A percentile compares a stretch with the other conserved stretches of the same genome.
These are phyloP conservation scores for Phytophthora aleatoria DNA, from an alignment of 352 stramenopile species.

Conservation along the genomic window DNA sequence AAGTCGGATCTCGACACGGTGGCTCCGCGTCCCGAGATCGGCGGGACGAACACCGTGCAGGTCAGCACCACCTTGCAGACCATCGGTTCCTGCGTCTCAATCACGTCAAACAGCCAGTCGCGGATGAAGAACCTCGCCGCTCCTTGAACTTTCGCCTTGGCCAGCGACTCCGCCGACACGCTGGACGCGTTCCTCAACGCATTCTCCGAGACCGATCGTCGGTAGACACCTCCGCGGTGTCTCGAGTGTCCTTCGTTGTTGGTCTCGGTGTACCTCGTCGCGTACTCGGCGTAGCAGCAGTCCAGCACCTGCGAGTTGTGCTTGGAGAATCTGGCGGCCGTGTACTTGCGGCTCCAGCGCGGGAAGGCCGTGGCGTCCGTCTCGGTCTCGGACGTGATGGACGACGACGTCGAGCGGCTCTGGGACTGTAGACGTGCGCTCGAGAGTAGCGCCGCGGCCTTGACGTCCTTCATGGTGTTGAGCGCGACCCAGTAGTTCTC, in stretches of 20 bases:
- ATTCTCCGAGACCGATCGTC: slow-evolving; percentile 67
- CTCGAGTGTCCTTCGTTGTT: slow-evolving; percentile 34
- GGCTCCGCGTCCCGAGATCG: background rate
- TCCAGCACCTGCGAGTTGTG: slow-evolving; percentile 57
- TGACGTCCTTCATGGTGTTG: slow-evolving; percentile 68
- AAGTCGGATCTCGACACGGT: slow-evolving; percentile 47
- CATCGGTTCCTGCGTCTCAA: slow-evolving; percentile 58
- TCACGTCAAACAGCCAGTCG: slow-evolving; percentile 74
- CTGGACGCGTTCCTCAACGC: slow-evolving; percentile 50
- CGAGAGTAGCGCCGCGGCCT: slow-evolving; percentile 53
- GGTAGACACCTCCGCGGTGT: slow-evolving; percentile 71
- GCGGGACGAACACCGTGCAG: slow-evolving; percentile 56
- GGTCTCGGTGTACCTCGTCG: slow-evolving; percentile 32
- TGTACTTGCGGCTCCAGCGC: slow-evolving; percentile 73
- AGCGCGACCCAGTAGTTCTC: slow-evolving; percentile 77
- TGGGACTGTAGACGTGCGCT: slow-evolving; percentile 36
- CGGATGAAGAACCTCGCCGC: slow-evolving; percentile 59
- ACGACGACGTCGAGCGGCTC: slow-evolving; percentile 35
- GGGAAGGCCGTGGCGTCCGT: slow-evolving; percentile 46
- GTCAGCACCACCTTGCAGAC: slow-evolving; percentile 78
- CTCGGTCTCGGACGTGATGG: slow-evolving; percentile 45
- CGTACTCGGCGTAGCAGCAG: slow-evolving; percentile 72
- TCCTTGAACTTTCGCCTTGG: slow-evolving; percentile 37
- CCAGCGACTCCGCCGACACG: slow-evolving; percentile 43
- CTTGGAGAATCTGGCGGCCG: slow-evolving; percentile 63